Percentiles rank a stretch among this genome's conserved stretches.
phyloP scores from a whole-genome alignment of 2,329 filamentous ascomycete species.

The Amauroascus verrucosus region DNA sequence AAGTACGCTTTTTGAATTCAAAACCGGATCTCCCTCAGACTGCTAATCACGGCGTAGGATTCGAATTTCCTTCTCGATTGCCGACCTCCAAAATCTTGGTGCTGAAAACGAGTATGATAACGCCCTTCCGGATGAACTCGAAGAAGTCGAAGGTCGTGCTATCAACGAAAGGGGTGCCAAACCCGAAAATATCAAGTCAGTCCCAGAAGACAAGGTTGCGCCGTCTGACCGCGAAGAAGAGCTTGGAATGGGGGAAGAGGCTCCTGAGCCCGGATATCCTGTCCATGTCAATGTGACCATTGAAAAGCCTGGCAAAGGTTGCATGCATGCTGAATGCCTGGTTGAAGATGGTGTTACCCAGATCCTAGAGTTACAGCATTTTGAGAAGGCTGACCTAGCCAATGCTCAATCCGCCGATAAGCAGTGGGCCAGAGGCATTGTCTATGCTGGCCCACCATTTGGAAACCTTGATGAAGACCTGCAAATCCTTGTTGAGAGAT shows the following conservation, averaged over 20 bases:
- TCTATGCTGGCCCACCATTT: conserved; percentile 88
- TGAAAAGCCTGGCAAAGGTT: conserved; percentile 76
- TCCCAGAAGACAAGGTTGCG: conserved; percentile 47
- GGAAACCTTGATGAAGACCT: conserved; percentile 92
- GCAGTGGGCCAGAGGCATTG: conserved; percentile 62
- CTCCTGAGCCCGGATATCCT: conserved; percentile 55
- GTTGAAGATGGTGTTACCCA: conserved; percentile 78
- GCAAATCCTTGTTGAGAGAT: conserved; percentile 82
- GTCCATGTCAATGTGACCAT: conserved; percentile 76
- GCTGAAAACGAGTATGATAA: conserved; percentile 49
- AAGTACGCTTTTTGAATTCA: no score
- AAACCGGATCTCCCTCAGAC: no score
- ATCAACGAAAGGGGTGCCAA: conserved; percentile 45
- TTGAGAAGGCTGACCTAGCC: conserved; percentile 65
- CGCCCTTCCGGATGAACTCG: conserved; percentile 49
- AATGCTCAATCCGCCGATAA: conserved; percentile 65
- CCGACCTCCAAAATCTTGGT: conserved; percentile 63
- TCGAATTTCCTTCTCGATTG: conserved; percentile 72
- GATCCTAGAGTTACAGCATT: conserved; percentile 86
- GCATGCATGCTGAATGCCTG: conserved; percentile 74
- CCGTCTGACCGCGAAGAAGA: conserved; percentile 51
- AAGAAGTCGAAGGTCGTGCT: conserved; percentile 46
- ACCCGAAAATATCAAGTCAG: conserved; percentile 45
- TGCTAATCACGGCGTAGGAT: no score
- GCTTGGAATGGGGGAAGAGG: conserved; percentile 42